These are phyloP conservation scores for Arthromyces matolae DNA, from an alignment of 768 basidiomycete genomes.

Conservation along the genomic window DNA sequence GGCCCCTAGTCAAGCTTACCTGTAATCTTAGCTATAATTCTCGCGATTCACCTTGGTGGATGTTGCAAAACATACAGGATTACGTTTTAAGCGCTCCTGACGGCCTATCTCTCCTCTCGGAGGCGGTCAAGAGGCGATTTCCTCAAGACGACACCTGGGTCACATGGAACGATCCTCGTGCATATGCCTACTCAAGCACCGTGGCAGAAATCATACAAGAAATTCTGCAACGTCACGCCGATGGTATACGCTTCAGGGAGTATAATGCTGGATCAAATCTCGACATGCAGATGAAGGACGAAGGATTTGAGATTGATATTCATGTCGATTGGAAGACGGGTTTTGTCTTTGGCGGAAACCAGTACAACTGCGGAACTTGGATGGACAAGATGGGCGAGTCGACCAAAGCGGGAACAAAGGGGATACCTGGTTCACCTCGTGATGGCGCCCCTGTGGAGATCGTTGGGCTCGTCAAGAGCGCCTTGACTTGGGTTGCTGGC, in stretches of 20 bases:
- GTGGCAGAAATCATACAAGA: conserved; percentile 97
- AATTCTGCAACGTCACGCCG: conserved; percentile 89
- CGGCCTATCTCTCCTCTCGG: conserved; percentile 74
- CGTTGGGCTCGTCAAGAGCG: conserved; percentile 88
- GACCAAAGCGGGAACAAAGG: conserved; percentile 86
- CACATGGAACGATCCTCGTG: conserved; percentile 79
- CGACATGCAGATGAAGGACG: conserved; percentile 94
- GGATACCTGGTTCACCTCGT: conserved; percentile 91
- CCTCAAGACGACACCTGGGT: conserved; percentile 94
- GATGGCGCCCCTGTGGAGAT: conserved; percentile 97
- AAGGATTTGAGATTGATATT: conserved; percentile 92
- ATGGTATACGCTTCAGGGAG: conserved; percentile 92
- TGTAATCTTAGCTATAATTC: conserved; percentile 73
- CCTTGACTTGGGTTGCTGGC: conserved; percentile 81
- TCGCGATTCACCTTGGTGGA: conserved; percentile 99
- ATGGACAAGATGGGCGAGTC: conserved; percentile 99
- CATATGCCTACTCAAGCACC: conserved; percentile 78
- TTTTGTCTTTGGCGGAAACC: conserved; percentile 82
- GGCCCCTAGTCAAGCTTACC: not conserved
- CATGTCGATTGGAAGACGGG: conserved; percentile 96
- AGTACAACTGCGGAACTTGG: conserved; percentile 89
- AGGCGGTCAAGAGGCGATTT: conserved; percentile 88
- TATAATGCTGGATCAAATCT: conserved; percentile 95
- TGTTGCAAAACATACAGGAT: conserved; percentile 97
- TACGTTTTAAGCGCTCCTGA: conserved; percentile 83